phyloP scores from a whole-genome alignment of 2,329 filamentous ascomycete species.

The Trichophyton mentagrophytes region DNA sequence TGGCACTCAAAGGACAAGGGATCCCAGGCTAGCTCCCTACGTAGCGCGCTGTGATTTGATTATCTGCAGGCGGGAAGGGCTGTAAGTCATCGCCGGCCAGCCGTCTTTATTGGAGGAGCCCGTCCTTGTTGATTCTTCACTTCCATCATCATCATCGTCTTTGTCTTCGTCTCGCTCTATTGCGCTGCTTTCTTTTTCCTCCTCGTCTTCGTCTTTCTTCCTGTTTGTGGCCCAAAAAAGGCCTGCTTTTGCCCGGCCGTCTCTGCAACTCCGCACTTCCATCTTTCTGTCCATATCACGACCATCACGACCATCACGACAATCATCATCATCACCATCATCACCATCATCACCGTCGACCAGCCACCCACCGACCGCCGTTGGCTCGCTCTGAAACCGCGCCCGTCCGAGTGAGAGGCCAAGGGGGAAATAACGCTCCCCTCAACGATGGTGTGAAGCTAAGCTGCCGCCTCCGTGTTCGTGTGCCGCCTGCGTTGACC shows the following conservation, averaged over 20 bases:
- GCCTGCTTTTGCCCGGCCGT: neutral
- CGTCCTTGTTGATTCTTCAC: neutral
- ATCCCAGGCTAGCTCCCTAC: neutral
- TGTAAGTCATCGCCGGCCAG: slow-evolving; percentile 1
- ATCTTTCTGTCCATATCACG: neutral
- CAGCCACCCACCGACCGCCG: neutral
- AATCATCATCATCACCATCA: too few species aligned
- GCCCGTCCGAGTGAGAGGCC: neutral
- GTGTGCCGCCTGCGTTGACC: neutral
- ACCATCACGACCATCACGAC: too few species aligned
- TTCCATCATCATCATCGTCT: neutral
- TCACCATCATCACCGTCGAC: too few species aligned
- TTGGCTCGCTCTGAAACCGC: neutral
- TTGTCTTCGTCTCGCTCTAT: neutral
- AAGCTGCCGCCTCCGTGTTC: neutral
- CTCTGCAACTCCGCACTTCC: neutral
- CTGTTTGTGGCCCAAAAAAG: neutral
- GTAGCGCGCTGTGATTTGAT: slow-evolving; percentile 1
- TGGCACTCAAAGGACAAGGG: neutral
- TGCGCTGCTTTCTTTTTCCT: neutral
- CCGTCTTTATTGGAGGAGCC: neutral
- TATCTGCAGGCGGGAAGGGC: slow-evolving; percentile 1
- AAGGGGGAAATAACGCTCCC: neutral
- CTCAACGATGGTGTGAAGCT: neutral
- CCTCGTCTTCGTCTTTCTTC: neutral